Conservation (phyloP, 176 grass and related monocot genomes). For the Paspalum vaginatum region DNA sequence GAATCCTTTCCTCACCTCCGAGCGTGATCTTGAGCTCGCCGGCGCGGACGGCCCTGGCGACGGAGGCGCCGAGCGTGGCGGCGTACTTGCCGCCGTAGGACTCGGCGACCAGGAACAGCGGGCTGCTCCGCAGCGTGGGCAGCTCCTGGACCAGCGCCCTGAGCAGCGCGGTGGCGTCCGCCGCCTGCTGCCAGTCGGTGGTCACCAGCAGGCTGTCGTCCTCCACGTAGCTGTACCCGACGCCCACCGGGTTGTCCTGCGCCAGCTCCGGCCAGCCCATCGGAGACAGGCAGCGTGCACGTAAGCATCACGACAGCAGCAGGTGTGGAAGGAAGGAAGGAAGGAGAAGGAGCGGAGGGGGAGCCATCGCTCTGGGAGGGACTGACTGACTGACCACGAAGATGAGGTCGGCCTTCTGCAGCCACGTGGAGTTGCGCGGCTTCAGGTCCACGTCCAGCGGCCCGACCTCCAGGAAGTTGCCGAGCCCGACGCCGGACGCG, state of each 20-base stretch:
- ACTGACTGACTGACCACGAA: conserved; percentile 57
- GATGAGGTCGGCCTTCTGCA: conserved; percentile 79
- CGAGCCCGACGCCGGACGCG: conserved; percentile 58
- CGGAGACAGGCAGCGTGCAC: no score
- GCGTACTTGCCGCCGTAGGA: conserved; percentile 89
- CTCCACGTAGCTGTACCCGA: conserved; percentile 87
- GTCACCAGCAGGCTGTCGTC: conserved; percentile 59
- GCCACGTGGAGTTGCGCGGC: conserved; percentile 76
- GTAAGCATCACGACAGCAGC: background rate
- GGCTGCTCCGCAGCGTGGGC: conserved; percentile 48
- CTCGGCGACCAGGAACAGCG: conserved; percentile 74
- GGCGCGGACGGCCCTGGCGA: conserved; percentile 55
- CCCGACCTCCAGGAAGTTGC: conserved; percentile 82
- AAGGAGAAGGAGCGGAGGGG: background rate
- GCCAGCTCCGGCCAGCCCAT: background rate
- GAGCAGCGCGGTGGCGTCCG: conserved; percentile 55
- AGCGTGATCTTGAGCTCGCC: conserved; percentile 71
- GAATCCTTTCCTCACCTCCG: conserved; percentile 36
- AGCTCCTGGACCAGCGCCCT: conserved; percentile 54
- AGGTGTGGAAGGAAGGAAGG: background rate
- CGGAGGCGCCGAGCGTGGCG: conserved; percentile 56
- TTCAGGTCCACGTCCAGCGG: conserved; percentile 62
- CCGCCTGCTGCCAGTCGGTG: conserved; percentile 62
- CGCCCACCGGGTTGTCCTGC: conserved; percentile 92
- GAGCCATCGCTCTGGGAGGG: background rate